A percentile compares a stretch with the other conserved stretches of the same genome.
phyloP scores from a whole-genome alignment of 352 stramenopile species.

The Phytopythium cucurbitacearum region DNA sequence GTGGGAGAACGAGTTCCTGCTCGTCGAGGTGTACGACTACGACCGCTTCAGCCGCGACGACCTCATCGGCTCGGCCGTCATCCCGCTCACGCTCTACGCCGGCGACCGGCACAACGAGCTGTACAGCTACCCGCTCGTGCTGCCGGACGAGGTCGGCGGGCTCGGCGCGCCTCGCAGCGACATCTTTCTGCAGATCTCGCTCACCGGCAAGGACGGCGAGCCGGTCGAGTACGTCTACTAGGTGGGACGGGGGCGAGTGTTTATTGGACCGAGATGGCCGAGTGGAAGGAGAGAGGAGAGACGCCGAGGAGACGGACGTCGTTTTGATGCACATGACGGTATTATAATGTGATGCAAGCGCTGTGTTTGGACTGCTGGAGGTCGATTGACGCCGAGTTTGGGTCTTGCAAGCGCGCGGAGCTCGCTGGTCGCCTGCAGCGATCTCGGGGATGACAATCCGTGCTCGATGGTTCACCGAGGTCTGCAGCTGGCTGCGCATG shows the following conservation, averaged over 20 bases:
- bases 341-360: no score
- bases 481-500: no score
- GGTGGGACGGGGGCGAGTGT: neutral
- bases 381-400: no score
- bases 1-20: slow-evolving; percentile 59
- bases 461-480: no score
- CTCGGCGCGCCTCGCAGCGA: slow-evolving; percentile 42
- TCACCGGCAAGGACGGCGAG: slow-evolving; percentile 43
- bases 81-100: slow-evolving; percentile 58
- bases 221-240: slow-evolving; percentile 46
- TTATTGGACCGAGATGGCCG: no score
- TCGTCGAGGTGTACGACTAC: slow-evolving; percentile 73
- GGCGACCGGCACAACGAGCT: slow-evolving; percentile 53
- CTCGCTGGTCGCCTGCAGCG: no score
- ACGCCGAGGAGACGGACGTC: no score
- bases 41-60: slow-evolving; percentile 63
- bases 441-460: no score
- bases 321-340: no score
- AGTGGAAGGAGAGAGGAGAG: no score
- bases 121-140: slow-evolving; percentile 68
- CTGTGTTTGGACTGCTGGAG: no score
- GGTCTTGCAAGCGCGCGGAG: no score
- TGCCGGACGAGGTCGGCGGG: slow-evolving; percentile 49
- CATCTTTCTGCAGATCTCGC: slow-evolving; percentile 60
- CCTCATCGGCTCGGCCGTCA: slow-evolving; percentile 64